Base-by-base conservation (phyloP, 257 asterid genomes). In the Eustoma russellianum region DNA sequence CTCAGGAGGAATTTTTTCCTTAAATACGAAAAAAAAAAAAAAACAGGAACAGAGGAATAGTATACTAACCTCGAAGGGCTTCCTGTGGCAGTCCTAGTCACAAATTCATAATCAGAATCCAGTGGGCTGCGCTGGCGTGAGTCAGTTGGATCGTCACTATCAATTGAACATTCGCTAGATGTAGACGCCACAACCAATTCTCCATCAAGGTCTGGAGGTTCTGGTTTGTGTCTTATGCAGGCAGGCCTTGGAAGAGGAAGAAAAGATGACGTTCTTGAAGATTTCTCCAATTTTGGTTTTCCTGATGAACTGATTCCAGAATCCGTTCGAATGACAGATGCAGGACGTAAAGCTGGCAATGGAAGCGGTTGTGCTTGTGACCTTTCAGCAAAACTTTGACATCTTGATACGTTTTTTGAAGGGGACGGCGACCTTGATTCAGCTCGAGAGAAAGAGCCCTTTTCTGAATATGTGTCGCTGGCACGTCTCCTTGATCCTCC, bases 311-410 rank as follows among this genome's bases (percentile, higher is more conserved):
- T 78, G 57, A 81, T 70, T 56, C 75, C 95, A 57, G 95, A 83
- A 65, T 77, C 77, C 17, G 77, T 76, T 40, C 82, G 84, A 45
- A 71, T 62, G 18, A 78, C 85, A 40, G 75, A 64, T 55, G 79
- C 75, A 63, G 83, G 69, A 41, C 62, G 73, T 55, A 74, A 69
- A 60, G 74, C 80, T 5, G 97, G 99, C 18, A 88, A 79, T 12
- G 99, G 99, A 57, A 88, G 94, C 63, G 97, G 95, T 69, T 88
- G 97, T 33, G 95, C 80, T 55, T 50, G 66, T 62, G 94, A 72
- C 70, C 94, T 79, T 53, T 83, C 97, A 15, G 82, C 93, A 66
- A 81, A 88, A 68, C 99, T 92, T 74, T 85, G 99, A 61, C 95
- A 83, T 61, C 99, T 72, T 48, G 82, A 77, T 13, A 85, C 93